phyloP scores from a whole-genome alignment of 768 basidiomycete species.

The Russula sp. region DNA sequence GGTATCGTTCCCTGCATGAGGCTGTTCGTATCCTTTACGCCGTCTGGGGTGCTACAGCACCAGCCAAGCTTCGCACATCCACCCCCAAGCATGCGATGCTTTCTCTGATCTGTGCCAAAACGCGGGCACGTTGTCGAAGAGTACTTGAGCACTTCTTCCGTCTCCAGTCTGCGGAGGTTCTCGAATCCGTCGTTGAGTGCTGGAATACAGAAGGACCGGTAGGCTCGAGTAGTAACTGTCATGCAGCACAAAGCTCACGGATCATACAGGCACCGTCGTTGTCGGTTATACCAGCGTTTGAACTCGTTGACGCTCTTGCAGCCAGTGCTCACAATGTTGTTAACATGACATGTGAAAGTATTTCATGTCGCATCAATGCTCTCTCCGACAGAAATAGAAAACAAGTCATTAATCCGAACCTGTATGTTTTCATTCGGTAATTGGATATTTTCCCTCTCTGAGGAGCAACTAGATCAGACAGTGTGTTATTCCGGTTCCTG shows the following conservation, averaged over 20 bases:
- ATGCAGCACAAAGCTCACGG: conserved; percentile 10
- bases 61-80: conserved; percentile 39
- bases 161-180: conserved; percentile 67
- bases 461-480: conserved; percentile 47
- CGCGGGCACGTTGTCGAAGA: conserved; percentile 62
- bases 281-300: conserved; percentile 50
- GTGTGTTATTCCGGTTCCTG: conserved; percentile 73
- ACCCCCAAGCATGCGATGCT: conserved; percentile 62
- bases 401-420: conserved; percentile 52
- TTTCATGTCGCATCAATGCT: conserved; percentile 49
- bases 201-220: conserved; percentile 60
- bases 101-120: conserved; percentile 56
- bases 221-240: conserved; percentile 22
- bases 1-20: conserved; percentile 71
- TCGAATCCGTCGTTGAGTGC: conserved; percentile 76
- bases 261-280: not conserved
- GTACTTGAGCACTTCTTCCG: conserved; percentile 85
- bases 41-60: conserved; percentile 59
- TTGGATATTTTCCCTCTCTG: not conserved
- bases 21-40: conserved; percentile 71
- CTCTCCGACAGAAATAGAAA: conserved; percentile 53
- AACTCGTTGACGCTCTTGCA: conserved; percentile 75
- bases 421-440: conserved; percentile 40
- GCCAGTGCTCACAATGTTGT: conserved; percentile 82
- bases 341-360: conserved; percentile 82